Evolutionary conservation across 2,329 filamentous ascomycete genomes (phyloP).

Genomic region (Aspergillus melleus): DNA sequence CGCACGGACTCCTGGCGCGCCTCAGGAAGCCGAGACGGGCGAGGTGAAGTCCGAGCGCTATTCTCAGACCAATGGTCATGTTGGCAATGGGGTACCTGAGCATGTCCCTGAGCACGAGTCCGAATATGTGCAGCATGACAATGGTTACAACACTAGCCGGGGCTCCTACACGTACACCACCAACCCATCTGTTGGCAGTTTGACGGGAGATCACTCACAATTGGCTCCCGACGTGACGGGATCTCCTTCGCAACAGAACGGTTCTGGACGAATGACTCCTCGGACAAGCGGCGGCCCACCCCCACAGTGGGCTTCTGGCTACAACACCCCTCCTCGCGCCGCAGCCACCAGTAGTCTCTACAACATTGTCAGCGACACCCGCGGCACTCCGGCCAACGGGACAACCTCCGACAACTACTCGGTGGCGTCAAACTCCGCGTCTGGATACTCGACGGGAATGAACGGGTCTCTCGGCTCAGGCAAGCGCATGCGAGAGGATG

Average conservation of each 20-base stretch:
- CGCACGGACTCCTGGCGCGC: constrained; percentile 57
- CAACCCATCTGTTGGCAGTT: constrained; percentile 63
- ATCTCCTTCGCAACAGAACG: constrained; percentile 75
- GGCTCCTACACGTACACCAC: constrained; percentile 74
- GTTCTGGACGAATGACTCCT: constrained; percentile 81
- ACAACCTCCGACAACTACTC: constrained; percentile 69
- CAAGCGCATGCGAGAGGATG: constrained; percentile 66
- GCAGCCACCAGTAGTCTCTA: constrained; percentile 76
- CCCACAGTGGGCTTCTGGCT: constrained; percentile 72
- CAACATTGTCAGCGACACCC: constrained; percentile 82
- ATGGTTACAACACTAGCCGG: constrained; percentile 70
- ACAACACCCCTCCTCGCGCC: constrained; percentile 75
- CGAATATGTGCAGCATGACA: constrained; percentile 85
- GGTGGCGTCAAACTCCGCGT: constrained; percentile 63
- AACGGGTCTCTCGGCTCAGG: constrained; percentile 62
- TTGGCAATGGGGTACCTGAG: constrained; percentile 58
- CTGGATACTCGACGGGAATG: constrained; percentile 55
- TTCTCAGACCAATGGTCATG: constrained; percentile 58
- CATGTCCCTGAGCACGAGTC: constrained; percentile 68
- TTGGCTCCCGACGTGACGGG: constrained; percentile 79
- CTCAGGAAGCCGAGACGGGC: constrained; percentile 61
- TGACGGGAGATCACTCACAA: constrained; percentile 72
- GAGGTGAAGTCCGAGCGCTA: constrained; percentile 70
- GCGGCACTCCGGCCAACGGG: constrained; percentile 64
- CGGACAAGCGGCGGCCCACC: constrained; percentile 72